phyloP scores from a whole-genome alignment of 352 stramenopile species.

The Phytopythium helicoides region DNA sequence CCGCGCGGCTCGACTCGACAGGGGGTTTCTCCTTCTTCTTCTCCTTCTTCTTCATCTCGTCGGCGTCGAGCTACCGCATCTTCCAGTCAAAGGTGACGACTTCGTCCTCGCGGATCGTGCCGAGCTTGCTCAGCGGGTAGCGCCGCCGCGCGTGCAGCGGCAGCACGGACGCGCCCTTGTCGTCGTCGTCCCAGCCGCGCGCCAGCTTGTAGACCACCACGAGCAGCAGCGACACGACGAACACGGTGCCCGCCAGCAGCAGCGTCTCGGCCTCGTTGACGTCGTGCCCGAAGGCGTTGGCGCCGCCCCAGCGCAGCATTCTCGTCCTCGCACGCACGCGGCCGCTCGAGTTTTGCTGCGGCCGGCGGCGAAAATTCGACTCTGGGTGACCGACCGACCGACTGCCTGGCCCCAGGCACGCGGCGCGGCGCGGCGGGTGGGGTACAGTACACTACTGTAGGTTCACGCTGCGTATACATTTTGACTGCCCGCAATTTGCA shows the following conservation, averaged over 20 bases:
- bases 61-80: constrained; percentile 59
- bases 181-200: constrained; percentile 58
- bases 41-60: no score
- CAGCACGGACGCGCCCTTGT: constrained; percentile 44
- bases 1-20: no score
- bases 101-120: constrained; percentile 68
- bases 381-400: no score
- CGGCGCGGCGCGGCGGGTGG: no score
- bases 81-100: constrained; percentile 65
- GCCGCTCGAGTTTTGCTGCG: no score
- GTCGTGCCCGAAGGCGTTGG: constrained; percentile 70
- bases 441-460: no score
- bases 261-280: constrained; percentile 71
- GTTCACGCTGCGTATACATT: no score
- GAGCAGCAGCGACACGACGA: constrained; percentile 70
- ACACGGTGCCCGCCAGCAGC: constrained; percentile 60
- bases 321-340: no score
- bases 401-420: no score
- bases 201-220: constrained; percentile 76
- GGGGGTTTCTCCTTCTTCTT: no score
- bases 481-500: no score
- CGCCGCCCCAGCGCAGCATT: constrained; percentile 71
- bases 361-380: no score
- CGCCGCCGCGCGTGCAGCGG: constrained; percentile 44
- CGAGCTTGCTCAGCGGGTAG: constrained; percentile 60